Base-by-base conservation (phyloP, 108 stramenopile species). In the Fragilaria crotonensis region DNA sequence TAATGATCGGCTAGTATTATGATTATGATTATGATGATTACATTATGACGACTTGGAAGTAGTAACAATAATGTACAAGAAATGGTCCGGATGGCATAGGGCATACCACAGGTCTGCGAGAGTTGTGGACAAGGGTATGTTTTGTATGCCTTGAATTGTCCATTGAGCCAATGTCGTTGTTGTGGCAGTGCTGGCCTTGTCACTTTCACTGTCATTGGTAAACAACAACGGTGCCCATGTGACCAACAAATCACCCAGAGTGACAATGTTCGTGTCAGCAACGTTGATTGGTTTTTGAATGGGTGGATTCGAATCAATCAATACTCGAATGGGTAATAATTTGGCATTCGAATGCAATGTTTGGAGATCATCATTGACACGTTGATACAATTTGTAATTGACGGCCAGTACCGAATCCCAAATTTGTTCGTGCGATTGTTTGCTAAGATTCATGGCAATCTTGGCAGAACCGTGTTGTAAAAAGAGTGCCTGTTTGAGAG, bases 401-500 rank as follows among this genome's bases (percentile, higher is more conserved):
- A 66, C 45, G n/a, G 46, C 55, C 3, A 70, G 30, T 0, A 92
- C 64, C 23, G 80, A 59, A 50, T 86, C 67, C 90, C 90, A 92
- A n/a, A 92, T 59, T 27, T 70, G 52, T 52, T 62, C 59, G 52
- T 92, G 90, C 0, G 73, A 64, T 32, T 66, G 57, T 62, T 86
- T 88, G 14, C 70, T 79, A 51, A 92, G 66, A 29, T 79, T 80
- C 76, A 84, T 68, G 46, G 86, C 84, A 22, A 72, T 73, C 49
- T 77, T 75, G 45, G 75, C 58, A 1, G 70, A 70, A 27, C 72
- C 82, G 52, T 84, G 70, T 52, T 84, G 81, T 29, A 92, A 57
- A 18, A 78, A 81, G 33, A 92, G 54, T 11, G 83, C 78, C 64
- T 88, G 87, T 66, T 92, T 92, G 54, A 92, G 73, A n/a, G 84